Conservation (phyloP, 2,329 filamentous ascomycete species). For the Colletotrichum sansevieriae region DNA sequence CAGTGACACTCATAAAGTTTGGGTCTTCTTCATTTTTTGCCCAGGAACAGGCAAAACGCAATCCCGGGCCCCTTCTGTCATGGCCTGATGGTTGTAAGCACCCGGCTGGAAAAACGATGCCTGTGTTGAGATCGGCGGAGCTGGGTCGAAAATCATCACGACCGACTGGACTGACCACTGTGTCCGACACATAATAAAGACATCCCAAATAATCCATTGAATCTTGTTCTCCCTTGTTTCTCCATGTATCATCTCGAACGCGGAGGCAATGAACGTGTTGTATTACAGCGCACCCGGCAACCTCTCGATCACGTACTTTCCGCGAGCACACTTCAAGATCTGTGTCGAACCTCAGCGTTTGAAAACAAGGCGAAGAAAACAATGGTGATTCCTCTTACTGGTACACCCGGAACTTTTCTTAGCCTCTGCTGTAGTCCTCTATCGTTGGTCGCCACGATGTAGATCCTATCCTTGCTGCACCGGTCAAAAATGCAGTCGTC, state of each 20-base stretch:
- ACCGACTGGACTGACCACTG: conserved; percentile 9
- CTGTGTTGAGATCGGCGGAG: too few relatives aligned
- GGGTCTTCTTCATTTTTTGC: not conserved
- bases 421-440: conserved; percentile 85
- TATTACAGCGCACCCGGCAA: conserved; percentile 80
- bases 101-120: not conserved
- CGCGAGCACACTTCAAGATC: conserved; percentile 84
- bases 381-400: not conserved
- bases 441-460: conserved; percentile 84
- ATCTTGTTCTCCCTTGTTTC: not conserved
- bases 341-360: conserved; percentile 64
- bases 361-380: too few relatives aligned
- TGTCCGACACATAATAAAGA: not conserved
- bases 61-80: not conserved
- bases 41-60: not conserved
- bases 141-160: conserved; percentile 39
- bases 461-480: conserved; percentile 73
- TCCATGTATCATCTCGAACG: not conserved
- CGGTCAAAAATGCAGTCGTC: conserved; percentile 87
- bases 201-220: not conserved
- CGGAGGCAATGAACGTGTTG: too few relatives aligned
- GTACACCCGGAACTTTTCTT: conserved; percentile 67
- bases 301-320: conserved; percentile 95
- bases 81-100: not conserved
- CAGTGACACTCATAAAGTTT: not conserved